These are phyloP conservation scores for Olyra latifolia DNA, from an alignment of 176 grass and related monocot species.

Conservation along the genomic window DNA sequence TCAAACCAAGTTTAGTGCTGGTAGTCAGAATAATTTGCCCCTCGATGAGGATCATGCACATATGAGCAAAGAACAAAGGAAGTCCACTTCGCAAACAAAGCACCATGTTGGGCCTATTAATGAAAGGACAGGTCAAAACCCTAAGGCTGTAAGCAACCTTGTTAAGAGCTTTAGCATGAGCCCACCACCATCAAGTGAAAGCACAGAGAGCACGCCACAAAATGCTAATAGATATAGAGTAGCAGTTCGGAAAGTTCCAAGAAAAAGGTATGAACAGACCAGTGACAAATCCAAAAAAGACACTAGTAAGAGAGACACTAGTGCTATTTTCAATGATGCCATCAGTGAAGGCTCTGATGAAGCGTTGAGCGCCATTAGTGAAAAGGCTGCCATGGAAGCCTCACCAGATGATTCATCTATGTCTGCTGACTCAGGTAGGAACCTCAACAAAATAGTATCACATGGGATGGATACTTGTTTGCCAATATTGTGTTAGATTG, in stretches of 20 bases:
- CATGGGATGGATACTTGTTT: constrained; percentile 29
- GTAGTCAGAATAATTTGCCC: constrained; percentile 18
- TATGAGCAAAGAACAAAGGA: constrained; percentile 32
- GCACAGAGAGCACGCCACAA: constrained; percentile 46
- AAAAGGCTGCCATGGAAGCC: constrained; percentile 29
- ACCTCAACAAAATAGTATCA: constrained; percentile 35
- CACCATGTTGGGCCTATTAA: constrained; percentile 14
- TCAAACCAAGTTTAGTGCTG: constrained; percentile 12
- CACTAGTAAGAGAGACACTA: constrained; percentile 13
- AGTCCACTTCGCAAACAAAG: constrained; percentile 35
- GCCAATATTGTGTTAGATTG: constrained; percentile 21
- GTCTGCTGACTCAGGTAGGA: constrained; percentile 54
- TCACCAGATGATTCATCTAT: constrained; percentile 41
- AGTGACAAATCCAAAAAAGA: constrained; percentile 38
- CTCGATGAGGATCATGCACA: constrained; percentile 30
- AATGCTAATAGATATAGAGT: constrained; percentile 40
- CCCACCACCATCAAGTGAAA: constrained; percentile 53
- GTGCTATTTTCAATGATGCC: constrained; percentile 38
- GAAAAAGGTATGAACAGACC: constrained; percentile 35
- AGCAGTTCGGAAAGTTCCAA: constrained; percentile 66
- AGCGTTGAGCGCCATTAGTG: constrained; percentile 35
- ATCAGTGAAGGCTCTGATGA: constrained; percentile 54
- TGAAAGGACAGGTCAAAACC: constrained; percentile 21
- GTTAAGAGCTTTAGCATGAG: constrained; percentile 42
- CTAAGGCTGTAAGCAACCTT: constrained; percentile 25